These are phyloP conservation scores for Corylus heterophylla DNA, from an alignment of 306 rosid species.

Conservation along the genomic window DNA sequence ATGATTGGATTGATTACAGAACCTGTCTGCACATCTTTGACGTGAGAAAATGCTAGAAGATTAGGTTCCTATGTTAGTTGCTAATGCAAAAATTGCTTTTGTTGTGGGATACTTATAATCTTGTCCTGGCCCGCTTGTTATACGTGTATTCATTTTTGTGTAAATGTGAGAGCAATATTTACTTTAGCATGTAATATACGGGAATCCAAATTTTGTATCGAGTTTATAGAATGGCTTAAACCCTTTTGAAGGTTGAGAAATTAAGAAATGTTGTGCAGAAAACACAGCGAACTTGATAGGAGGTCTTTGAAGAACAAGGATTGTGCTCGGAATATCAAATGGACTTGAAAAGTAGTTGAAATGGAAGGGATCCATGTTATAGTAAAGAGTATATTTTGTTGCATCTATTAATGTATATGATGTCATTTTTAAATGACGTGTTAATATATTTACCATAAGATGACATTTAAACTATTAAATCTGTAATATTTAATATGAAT, in stretches of 20 bases:
- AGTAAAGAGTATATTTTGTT: too few relatives aligned
- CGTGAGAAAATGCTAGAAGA: not conserved
- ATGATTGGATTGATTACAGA: constrained; percentile 2
- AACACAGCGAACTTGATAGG: not conserved
- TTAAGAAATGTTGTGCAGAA: not conserved
- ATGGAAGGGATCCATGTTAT: too few relatives aligned
- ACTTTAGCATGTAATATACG: not conserved
- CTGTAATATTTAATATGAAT: too few relatives aligned
- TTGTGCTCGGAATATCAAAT: too few relatives aligned
- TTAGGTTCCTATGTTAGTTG: not conserved
- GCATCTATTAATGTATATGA: too few relatives aligned
- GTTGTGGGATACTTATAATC: not conserved
- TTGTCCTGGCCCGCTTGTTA: not conserved
- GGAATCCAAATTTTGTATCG: not conserved
- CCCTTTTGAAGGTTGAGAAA: not conserved
- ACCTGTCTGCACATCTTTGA: not conserved
- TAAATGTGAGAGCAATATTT: not conserved
- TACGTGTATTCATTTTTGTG: not conserved
- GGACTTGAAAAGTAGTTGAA: too few relatives aligned
- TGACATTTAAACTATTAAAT: too few relatives aligned
- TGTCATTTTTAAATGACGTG: too few relatives aligned
- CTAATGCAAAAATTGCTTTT: constrained; percentile 1
- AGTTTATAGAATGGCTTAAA: not conserved
- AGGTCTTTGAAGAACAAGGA: too few relatives aligned
- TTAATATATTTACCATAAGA: too few relatives aligned